Percentiles rank a stretch among this genome's conserved stretches.
Conservation (phyloP, 257 asterid species). For the Lavandula angustifolia region DNA sequence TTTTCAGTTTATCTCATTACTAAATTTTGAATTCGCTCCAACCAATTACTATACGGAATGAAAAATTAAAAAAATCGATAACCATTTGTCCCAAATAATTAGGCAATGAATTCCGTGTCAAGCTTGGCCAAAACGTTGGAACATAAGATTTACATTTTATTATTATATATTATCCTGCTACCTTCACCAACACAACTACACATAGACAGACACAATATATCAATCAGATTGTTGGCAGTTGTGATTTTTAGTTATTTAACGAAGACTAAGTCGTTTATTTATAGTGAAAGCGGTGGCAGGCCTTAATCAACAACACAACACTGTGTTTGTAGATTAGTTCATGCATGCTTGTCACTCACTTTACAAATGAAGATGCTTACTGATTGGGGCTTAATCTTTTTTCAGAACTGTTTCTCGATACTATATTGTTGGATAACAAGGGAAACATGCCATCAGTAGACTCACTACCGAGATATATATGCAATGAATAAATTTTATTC, state of each 20-base stretch:
- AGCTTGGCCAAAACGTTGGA: constrained; percentile 28
- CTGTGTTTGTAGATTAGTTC: too few species aligned
- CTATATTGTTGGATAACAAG: too few species aligned
- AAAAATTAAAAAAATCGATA: background rate
- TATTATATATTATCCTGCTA: background rate
- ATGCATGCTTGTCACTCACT: constrained; percentile 5
- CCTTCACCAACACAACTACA: constrained; percentile 42
- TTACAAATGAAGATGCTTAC: too few species aligned
- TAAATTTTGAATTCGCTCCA: too few species aligned
- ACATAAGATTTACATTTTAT: background rate
- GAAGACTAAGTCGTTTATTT: constrained; percentile 34
- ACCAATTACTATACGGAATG: too few species aligned
- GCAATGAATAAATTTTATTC: too few species aligned
- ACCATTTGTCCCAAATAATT: constrained; percentile 33
- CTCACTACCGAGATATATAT: too few species aligned
- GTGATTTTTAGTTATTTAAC: constrained; percentile 50
- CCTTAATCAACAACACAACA: constrained; percentile 35
- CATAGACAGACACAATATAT: constrained; percentile 4
- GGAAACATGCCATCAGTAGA: too few species aligned
- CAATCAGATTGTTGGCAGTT: constrained; percentile 20
- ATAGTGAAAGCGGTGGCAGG: constrained; percentile 41
- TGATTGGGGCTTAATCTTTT: constrained; percentile 23
- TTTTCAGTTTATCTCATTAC: too few species aligned
- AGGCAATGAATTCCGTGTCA: constrained; percentile 41
- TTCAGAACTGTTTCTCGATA: too few species aligned